phyloP scores from a whole-genome alignment of 2,329 filamentous ascomycete species.

The Apiospora arundinis region DNA sequence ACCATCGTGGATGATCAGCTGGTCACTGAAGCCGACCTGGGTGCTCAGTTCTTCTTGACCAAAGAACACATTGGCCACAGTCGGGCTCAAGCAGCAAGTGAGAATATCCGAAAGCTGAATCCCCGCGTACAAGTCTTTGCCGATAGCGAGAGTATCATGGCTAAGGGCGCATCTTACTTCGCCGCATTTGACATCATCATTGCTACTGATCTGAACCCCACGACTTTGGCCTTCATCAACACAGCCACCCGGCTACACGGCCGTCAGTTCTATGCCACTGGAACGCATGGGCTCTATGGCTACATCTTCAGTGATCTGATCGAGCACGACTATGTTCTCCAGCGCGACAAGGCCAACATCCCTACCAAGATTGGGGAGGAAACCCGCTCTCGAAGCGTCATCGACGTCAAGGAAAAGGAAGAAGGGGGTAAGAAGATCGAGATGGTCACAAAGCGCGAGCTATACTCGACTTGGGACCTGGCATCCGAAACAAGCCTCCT shows the following conservation, averaged over 20 bases:
- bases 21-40: conserved; percentile 81
- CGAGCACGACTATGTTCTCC: conserved; percentile 86
- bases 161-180: conserved; percentile 78
- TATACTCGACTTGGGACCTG: conserved; percentile 88
- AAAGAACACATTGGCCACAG: conserved; percentile 77
- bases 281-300: conserved; percentile 88
- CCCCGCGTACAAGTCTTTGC: conserved; percentile 81
- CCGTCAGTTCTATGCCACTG: conserved; percentile 87
- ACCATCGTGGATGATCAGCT: conserved; percentile 82
- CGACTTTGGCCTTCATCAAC: conserved; percentile 80
- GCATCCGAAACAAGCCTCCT: conserved; percentile 79
- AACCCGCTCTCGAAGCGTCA: conserved; percentile 77
- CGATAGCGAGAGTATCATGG: conserved; percentile 70
- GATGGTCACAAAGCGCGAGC: conserved; percentile 88
- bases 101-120: conserved; percentile 85
- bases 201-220: conserved; percentile 83
- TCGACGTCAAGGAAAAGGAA: conserved; percentile 73
- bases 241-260: conserved; percentile 80
- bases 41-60: conserved; percentile 81
- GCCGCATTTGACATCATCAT: conserved; percentile 83
- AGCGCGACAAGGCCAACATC: conserved; percentile 82
- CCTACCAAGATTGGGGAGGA: conserved; percentile 67
- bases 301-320: conserved; percentile 96
- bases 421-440: conserved; percentile 77
- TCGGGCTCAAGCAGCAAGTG: conserved; percentile 80